A percentile compares a stretch with the other conserved stretches of the same genome.
These are phyloP conservation scores for Penicillium janthinellum DNA, from an alignment of 2,329 filamentous ascomycete genomes.

Conservation along the genomic window DNA sequence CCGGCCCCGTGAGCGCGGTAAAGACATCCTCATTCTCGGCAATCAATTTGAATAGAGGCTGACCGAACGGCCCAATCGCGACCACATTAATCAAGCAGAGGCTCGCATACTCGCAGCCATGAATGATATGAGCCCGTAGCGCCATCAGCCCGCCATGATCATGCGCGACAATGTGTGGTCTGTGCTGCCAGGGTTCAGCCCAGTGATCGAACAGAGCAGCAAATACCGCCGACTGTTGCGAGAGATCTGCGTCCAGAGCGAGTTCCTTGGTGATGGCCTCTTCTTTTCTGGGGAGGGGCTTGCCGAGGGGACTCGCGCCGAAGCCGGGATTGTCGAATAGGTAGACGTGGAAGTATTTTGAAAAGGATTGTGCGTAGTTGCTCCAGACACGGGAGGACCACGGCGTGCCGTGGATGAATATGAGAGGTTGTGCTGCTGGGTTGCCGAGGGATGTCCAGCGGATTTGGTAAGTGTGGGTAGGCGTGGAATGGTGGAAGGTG, in stretches of 20 bases:
- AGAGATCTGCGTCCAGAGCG: conserved; percentile 35
- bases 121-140: conserved; percentile 43
- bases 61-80: conserved; percentile 46
- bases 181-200: conserved; percentile 16
- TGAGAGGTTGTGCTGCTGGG: conserved; percentile 32
- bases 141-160: conserved; percentile 49
- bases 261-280: conserved; percentile 27
- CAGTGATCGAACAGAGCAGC: conserved; percentile 44
- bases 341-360: conserved; percentile 43
- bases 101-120: conserved; percentile 41
- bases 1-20: conserved; percentile 33
- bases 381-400: conserved; percentile 50
- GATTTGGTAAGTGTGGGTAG: conserved; percentile 32
- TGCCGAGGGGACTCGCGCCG: conserved; percentile 39
- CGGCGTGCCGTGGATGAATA: conserved; percentile 53
- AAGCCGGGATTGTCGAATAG: conserved; percentile 53
- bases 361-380: conserved; percentile 39
- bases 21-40: conserved; percentile 41
- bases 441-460: conserved; percentile 41
- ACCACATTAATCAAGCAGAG: conserved; percentile 50
- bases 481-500: conserved; percentile 35
- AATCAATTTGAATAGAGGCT: conserved; percentile 48
- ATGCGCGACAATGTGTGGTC: conserved; percentile 48
- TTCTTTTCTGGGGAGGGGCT: conserved; percentile 14
- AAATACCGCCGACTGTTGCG: conserved; percentile 42